Conservation (phyloP, 2,329 filamentous ascomycete genomes). For the Fusarium gaditjirri region DNA sequence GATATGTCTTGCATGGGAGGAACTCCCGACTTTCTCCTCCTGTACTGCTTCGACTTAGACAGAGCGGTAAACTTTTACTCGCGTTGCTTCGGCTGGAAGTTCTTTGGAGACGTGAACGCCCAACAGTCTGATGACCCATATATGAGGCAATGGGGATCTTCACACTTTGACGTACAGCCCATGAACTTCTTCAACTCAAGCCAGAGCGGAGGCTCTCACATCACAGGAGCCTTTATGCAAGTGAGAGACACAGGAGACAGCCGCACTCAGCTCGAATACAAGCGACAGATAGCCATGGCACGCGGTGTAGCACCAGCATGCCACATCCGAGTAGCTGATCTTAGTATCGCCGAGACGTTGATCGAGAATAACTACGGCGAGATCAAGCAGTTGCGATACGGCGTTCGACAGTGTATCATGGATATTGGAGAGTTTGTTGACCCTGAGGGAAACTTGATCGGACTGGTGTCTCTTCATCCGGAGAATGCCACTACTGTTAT, state of each 20-base stretch:
- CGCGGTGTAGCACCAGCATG: constrained; percentile 27
- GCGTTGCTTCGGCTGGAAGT: constrained; percentile 40
- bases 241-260: constrained; percentile 16
- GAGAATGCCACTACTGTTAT: constrained; percentile 31
- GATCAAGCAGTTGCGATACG: constrained; percentile 39
- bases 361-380: constrained; percentile 35
- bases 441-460: constrained; percentile 42
- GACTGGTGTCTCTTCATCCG: constrained; percentile 38
- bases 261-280: constrained; percentile 27
- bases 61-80: constrained; percentile 40
- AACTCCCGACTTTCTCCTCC: constrained; percentile 39
- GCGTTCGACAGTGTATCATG: constrained; percentile 40
- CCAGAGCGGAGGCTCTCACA: constrained; percentile 12
- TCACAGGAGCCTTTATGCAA: constrained; percentile 38
- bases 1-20: constrained; percentile 17
- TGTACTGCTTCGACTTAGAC: constrained; percentile 38
- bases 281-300: constrained; percentile 26
- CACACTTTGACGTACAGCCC: constrained; percentile 35
- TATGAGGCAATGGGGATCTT: constrained; percentile 39
- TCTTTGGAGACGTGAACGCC: constrained; percentile 38
- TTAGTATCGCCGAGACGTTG: constrained; percentile 36
- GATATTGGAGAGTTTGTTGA: constrained; percentile 44
- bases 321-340: constrained; percentile 42
- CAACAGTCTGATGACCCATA: constrained; percentile 15
- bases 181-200: constrained; percentile 43